Evolutionary conservation across 2,329 filamentous ascomycete genomes (phyloP).

Genomic region (Penicillium sp.): DNA sequence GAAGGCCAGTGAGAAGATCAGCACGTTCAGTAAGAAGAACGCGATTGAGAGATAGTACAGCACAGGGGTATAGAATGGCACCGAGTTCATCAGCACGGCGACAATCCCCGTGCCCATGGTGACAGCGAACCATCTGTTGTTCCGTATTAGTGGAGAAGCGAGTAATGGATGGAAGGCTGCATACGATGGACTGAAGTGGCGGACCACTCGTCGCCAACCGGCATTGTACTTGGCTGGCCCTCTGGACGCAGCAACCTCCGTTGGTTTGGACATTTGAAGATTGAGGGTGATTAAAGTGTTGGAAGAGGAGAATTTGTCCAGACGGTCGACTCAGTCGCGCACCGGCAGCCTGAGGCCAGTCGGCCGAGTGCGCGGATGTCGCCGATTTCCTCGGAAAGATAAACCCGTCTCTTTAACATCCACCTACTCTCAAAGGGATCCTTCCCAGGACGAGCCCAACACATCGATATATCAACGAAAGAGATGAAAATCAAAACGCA

Average conservation of each 20-base stretch:
- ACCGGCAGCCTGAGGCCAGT: neutral
- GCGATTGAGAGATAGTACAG: slow-evolving; percentile 58
- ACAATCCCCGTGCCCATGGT: slow-evolving; percentile 69
- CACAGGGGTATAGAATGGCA: slow-evolving; percentile 60
- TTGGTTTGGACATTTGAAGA: slow-evolving; percentile 3
- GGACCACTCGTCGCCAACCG: slow-evolving; percentile 44
- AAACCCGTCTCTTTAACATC: too few species aligned
- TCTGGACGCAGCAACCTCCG: neutral
- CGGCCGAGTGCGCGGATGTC: slow-evolving; percentile 8
- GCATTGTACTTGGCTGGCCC: slow-evolving; percentile 18
- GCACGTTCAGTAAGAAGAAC: slow-evolving; percentile 60
- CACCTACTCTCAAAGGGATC: too few species aligned
- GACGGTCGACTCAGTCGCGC: too few species aligned
- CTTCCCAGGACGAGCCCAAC: too few species aligned
- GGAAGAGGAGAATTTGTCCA: too few species aligned
- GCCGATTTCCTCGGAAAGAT: too few species aligned
- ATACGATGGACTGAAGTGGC: slow-evolving; percentile 57
- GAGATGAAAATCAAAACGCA: neutral
- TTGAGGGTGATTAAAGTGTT: too few species aligned
- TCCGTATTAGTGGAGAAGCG: neutral
- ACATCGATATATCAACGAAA: neutral
- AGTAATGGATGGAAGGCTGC: slow-evolving; percentile 20
- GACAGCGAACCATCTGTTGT: slow-evolving; percentile 56
- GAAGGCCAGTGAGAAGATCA: slow-evolving; percentile 57
- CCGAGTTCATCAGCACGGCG: slow-evolving; percentile 59